Evolutionary conservation across 208 protist species (phyloP).

Genomic region (Novymonas esmeraldas): DNA sequence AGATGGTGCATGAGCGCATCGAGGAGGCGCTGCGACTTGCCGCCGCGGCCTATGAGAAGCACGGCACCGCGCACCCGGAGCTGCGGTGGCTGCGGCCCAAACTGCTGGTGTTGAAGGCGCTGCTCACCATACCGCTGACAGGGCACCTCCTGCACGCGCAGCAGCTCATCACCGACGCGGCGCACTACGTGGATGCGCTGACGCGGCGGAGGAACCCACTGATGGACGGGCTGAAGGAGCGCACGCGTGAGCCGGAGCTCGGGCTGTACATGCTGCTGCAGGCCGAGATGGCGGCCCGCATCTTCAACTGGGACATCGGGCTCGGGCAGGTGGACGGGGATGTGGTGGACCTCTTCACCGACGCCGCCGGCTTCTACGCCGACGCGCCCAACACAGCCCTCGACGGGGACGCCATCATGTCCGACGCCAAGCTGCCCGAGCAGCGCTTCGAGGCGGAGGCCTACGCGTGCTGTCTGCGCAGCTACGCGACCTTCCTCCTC

Average conservation of each 20-base stretch:
- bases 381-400: constrained; percentile 61
- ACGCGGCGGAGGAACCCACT: constrained; percentile 43
- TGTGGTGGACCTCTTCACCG: constrained; percentile 17
- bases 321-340: constrained; percentile 20
- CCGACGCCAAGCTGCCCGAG: constrained; percentile 19
- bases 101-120: constrained; percentile 70
- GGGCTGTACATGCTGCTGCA: constrained; percentile 73
- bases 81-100: constrained; percentile 78
- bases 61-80: constrained; percentile 34
- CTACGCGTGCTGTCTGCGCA: constrained; percentile 62
- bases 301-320: constrained; percentile 68
- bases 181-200: constrained; percentile 53
- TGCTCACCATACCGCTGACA: constrained; percentile 68
- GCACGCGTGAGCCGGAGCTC: constrained; percentile 63
- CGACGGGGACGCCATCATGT: constrained; percentile 82
- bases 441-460: constrained; percentile 56
- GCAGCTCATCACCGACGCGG: constrained; percentile 49
- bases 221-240: constrained; percentile 51
- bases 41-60: constrained; percentile 31
- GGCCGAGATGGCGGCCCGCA: constrained; percentile 65
- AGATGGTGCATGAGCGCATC: constrained; percentile 64
- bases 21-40: constrained; percentile 64
- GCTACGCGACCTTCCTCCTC: constrained; percentile 73
- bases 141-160: constrained; percentile 70
- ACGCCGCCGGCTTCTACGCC: constrained; percentile 69